Conservation (phyloP, 2,329 filamentous ascomycete genomes). For the Fusarium pseudoanthophilum region DNA sequence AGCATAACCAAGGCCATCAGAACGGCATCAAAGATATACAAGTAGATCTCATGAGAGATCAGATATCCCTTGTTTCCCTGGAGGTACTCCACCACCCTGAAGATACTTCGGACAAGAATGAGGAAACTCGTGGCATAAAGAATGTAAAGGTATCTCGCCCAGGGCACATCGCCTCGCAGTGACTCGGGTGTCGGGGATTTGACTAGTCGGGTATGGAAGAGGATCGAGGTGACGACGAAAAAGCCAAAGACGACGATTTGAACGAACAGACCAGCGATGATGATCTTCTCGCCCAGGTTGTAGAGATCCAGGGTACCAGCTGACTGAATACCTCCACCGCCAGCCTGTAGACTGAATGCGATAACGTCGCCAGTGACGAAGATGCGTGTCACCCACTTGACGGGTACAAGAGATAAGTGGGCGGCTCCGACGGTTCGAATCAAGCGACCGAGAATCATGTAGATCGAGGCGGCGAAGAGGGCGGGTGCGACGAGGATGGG, state of each 20-base stretch:
- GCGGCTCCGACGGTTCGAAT: slow-evolving; percentile 10
- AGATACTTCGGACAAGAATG: slow-evolving; percentile 13
- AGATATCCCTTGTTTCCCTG: slow-evolving; percentile 8
- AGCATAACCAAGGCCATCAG: slow-evolving; percentile 13
- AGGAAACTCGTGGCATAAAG: slow-evolving; percentile 13
- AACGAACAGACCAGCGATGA: slow-evolving; percentile 1
- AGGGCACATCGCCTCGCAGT: neutral
- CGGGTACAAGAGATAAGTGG: neutral
- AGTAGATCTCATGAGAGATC: slow-evolving; percentile 2
- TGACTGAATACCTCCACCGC: slow-evolving; percentile 12
- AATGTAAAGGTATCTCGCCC: slow-evolving; percentile 8
- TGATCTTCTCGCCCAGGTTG: slow-evolving; percentile 11
- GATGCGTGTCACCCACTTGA: slow-evolving; percentile 17
- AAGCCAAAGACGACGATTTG: slow-evolving; percentile 13
- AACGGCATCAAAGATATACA: slow-evolving; percentile 15
- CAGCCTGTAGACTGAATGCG: neutral
- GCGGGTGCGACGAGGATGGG: slow-evolving; percentile 17
- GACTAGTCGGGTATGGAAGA: neutral
- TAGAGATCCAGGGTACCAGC: neutral
- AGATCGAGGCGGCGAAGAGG: slow-evolving; percentile 16
- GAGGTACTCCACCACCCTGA: slow-evolving; percentile 4
- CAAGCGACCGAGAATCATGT: slow-evolving; percentile 18
- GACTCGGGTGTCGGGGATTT: neutral
- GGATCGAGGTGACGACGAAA: slow-evolving; percentile 6
- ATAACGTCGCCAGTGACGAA: slow-evolving; percentile 9